These are phyloP conservation scores for Taiozyma sp. DNA, from an alignment of 1,139 yeast genomes.

Conservation along the genomic window DNA sequence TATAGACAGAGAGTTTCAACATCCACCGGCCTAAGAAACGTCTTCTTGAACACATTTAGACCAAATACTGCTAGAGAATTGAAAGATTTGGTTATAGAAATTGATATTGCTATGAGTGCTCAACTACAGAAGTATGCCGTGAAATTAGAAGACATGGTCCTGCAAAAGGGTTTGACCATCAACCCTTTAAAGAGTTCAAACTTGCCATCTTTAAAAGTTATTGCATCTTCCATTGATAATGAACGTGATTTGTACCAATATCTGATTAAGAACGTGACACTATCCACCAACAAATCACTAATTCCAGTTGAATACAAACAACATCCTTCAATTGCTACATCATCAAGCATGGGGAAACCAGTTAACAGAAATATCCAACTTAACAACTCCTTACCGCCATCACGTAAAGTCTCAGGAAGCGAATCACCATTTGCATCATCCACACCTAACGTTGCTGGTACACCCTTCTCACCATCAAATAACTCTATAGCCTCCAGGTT, in stretches of 20 bases:
- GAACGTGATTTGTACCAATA: constrained; percentile 77
- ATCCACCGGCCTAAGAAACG: constrained; percentile 70
- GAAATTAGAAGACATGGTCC: constrained; percentile 73
- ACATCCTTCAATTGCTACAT: constrained; percentile 55
- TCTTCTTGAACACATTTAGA: constrained; percentile 64
- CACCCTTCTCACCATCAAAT: constrained; percentile 2
- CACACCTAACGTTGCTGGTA: neutral
- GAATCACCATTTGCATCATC: constrained; percentile 23
- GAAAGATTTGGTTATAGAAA: constrained; percentile 73
- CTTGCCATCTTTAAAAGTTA: constrained; percentile 57
- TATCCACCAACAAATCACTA: constrained; percentile 35
- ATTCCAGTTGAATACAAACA: constrained; percentile 70
- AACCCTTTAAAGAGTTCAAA: constrained; percentile 58
- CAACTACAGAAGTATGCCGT: constrained; percentile 88
- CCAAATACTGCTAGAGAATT: constrained; percentile 73
- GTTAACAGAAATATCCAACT: constrained; percentile 5
- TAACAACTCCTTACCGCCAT: constrained; percentile 21
- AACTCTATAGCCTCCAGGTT: neutral
- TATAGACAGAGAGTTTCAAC: constrained; percentile 71
- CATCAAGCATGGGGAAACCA: neutral
- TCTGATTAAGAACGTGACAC: constrained; percentile 43
- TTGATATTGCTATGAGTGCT: constrained; percentile 83
- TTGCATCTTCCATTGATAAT: constrained; percentile 74
- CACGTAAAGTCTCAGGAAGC: constrained; percentile 25
- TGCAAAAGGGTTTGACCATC: constrained; percentile 81